Evolutionary conservation across 352 stramenopile genomes (phyloP), one percentile per base, ranked within the genome.

Genomic region (Saprolegnia diclina): DNA sequence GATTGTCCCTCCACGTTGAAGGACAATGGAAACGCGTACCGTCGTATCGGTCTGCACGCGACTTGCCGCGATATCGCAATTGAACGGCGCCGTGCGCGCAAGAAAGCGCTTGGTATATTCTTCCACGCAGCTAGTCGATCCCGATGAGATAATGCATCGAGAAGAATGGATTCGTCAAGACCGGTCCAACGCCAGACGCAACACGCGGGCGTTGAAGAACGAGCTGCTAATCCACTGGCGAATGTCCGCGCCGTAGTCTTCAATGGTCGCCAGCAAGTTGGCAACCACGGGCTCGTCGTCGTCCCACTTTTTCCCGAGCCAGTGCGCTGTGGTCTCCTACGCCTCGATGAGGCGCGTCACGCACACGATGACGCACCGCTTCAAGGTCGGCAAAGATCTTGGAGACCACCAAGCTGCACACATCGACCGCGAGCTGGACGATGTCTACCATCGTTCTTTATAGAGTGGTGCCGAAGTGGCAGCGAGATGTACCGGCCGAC

Each of bases 291-390:
- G 67, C 24, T 88, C 79, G 13, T 81, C 76, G 66, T 92, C 83
- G 45, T 94, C 86, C 86, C 86, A 94, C 69, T 84, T 89, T 65
- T 92, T 94, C 0, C 79, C 87, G 65, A 92, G 80, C 86, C 86
- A 94, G 0, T 90, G 67, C 0, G 77, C 79, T 13, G 78, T 79
- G 24, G 85, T 91, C 35, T 90, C 83, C 84, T 92, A 24, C 35
- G 50, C 4, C 55, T 24, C 64, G 10, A 32, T 10, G 1, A 56
- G 52, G 22, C 37, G n/a, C 46, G 21, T 45, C 38, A 56, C 32
- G 5, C 6, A 64, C 55, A 21, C 50, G 45, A 53, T 52, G 22
- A 50, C 68, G 32, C 73, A 93, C 85, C 40, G 86, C 75, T 67
- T 94, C 86, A 24, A 90, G 74, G 67, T 94, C 86, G 22, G 76